Conservation (phyloP, 106 monocot genomes). For the Apostasia shenzhenica region DNA sequence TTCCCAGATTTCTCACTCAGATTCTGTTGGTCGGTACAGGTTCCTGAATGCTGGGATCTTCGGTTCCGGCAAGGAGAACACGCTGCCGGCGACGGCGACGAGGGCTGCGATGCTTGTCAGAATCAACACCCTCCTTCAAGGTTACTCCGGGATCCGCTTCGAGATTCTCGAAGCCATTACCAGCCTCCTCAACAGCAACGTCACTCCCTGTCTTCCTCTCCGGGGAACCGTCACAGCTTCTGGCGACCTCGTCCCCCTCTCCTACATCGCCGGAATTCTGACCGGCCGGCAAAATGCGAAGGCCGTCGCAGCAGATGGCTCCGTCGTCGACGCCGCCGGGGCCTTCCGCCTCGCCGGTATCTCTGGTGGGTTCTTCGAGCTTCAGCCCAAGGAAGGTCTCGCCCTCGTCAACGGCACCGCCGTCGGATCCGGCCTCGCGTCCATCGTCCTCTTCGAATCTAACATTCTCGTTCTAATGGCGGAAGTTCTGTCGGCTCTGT, state of each 20-base stretch:
- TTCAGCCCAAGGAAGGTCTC: slow-evolving; percentile 33
- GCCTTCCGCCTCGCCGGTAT: slow-evolving; percentile 9
- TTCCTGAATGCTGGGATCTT: slow-evolving; percentile 44
- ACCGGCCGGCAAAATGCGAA: slow-evolving; percentile 23
- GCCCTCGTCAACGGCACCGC: slow-evolving; percentile 30
- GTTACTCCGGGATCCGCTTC: slow-evolving; percentile 49
- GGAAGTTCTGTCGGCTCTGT: slow-evolving; percentile 12
- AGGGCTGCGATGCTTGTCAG: slow-evolving; percentile 25
- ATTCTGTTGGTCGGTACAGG: slow-evolving; percentile 1
- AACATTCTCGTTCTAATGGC: slow-evolving; percentile 19
- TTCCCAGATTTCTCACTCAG: neutral
- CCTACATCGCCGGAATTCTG: slow-evolving; percentile 33
- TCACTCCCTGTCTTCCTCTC: slow-evolving; percentile 28
- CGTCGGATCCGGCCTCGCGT: slow-evolving; percentile 21
- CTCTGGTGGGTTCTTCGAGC: slow-evolving; percentile 10
- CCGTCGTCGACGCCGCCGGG: neutral
- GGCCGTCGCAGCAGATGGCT: slow-evolving; percentile 3
- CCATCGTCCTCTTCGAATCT: slow-evolving; percentile 28
- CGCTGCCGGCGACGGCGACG: slow-evolving; percentile 1
- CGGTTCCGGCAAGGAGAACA: neutral
- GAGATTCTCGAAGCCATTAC: slow-evolving; percentile 35
- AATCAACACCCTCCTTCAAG: slow-evolving; percentile 26
- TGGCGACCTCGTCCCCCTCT: slow-evolving; percentile 32
- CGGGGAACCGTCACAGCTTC: slow-evolving; percentile 39
- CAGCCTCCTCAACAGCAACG: slow-evolving; percentile 20